A percentile compares a stretch with the other conserved stretches of the same genome.
These are phyloP conservation scores for Gossypium schwendimanii DNA, from an alignment of 441 rosid species.

Conservation along the genomic window DNA sequence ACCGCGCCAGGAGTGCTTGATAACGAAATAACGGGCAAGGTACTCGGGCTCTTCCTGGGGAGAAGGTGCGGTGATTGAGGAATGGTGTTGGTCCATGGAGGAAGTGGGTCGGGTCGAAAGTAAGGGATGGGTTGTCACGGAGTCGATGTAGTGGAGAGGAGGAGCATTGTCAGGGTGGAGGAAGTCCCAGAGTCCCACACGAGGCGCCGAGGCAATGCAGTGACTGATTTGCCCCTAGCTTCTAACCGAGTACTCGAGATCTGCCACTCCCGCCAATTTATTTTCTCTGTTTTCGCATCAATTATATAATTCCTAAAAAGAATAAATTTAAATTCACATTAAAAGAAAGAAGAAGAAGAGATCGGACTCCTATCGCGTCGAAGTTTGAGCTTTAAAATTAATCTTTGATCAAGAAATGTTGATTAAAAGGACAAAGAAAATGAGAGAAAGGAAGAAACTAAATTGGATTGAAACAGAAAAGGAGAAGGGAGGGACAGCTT, in stretches of 20 bases:
- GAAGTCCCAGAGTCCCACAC: slow-evolving; percentile 65
- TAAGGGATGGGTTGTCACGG: slow-evolving; percentile 25
- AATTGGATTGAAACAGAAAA: neutral
- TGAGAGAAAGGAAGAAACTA: neutral
- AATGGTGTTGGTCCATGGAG: slow-evolving; percentile 25
- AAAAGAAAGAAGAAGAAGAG: neutral
- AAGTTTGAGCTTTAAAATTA: neutral
- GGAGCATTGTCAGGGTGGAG: slow-evolving; percentile 61
- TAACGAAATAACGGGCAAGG: slow-evolving; percentile 75
- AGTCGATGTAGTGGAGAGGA: slow-evolving; percentile 43
- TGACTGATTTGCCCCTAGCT: slow-evolving; percentile 97
- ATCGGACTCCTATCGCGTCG: neutral
- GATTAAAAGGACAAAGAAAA: neutral
- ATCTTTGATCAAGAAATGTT: neutral
- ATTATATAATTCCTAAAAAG: neutral
- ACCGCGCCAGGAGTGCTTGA: slow-evolving; percentile 98
- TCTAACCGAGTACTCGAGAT: slow-evolving; percentile 26
- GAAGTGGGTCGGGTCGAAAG: slow-evolving; percentile 21
- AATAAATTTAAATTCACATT: neutral
- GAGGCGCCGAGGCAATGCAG: slow-evolving; percentile 39
- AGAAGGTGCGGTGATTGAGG: slow-evolving; percentile 18
- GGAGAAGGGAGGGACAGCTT: neutral
- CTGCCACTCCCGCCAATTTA: slow-evolving; percentile 18
- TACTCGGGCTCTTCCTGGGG: slow-evolving; percentile 85
- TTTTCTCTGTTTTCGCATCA: neutral